phyloP scores from a whole-genome alignment of 2,329 filamentous ascomycete genomes.

The Colletotrichum tropicicola region DNA sequence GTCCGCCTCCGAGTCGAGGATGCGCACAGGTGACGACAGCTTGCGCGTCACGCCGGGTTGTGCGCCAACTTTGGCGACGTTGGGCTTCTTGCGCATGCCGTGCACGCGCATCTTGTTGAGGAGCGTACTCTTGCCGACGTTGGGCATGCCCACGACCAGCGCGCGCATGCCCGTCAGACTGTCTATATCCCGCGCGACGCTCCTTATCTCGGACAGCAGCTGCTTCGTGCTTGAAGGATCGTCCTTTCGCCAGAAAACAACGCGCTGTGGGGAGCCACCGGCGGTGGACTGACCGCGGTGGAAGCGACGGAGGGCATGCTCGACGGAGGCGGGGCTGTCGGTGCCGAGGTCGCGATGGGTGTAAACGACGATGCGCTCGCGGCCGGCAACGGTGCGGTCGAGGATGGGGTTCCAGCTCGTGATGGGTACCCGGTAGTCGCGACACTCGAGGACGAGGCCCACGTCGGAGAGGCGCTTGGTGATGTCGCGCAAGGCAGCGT shows the following conservation, averaged over 20 bases:
- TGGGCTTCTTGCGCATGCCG: conserved; percentile 65
- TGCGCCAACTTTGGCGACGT: conserved; percentile 83
- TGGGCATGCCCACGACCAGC: conserved; percentile 96
- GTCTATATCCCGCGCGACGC: conserved; percentile 45
- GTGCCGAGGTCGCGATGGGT: conserved; percentile 84
- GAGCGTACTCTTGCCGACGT: conserved; percentile 95
- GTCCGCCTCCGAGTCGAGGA: conserved; percentile 53
- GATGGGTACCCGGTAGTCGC: conserved; percentile 90
- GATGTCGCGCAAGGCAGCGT: conserved; percentile 83
- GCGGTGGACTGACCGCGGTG: conserved; percentile 35
- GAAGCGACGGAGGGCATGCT: conserved; percentile 41
- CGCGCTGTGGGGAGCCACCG: conserved; percentile 32
- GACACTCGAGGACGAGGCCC: conserved; percentile 91
- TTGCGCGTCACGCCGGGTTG: conserved; percentile 92
- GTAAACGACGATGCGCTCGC: conserved; percentile 84
- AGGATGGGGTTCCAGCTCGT: conserved; percentile 92
- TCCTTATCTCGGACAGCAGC: conserved; percentile 49
- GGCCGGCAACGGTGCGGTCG: conserved; percentile 77
- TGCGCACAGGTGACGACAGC: conserved; percentile 83
- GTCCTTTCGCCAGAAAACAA: conserved; percentile 55
- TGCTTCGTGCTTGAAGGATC: conserved; percentile 41
- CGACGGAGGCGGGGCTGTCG: conserved; percentile 38
- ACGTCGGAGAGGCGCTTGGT: conserved; percentile 81
- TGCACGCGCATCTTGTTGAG: conserved; percentile 82
- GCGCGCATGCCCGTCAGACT: conserved; percentile 84